Percentiles rank a stretch among this genome's conserved stretches.
Evolutionary conservation across 805 yeast genomes (phyloP).

Genomic region (Candida succiphila): DNA sequence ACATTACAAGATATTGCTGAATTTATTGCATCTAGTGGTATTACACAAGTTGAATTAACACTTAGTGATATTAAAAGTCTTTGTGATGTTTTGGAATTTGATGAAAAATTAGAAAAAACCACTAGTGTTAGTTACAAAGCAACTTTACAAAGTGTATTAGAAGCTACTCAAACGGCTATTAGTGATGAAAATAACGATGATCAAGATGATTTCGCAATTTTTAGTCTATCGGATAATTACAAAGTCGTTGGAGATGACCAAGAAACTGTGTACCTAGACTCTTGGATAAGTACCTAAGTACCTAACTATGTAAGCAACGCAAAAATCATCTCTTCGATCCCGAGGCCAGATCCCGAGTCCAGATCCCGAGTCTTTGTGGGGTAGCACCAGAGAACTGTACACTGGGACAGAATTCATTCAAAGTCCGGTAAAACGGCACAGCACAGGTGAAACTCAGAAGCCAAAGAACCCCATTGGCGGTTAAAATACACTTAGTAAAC

Average conservation of each 20-base stretch:
- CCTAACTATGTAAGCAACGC: neutral
- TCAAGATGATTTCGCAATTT: constrained; percentile 18
- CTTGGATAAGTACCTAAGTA: constrained; percentile 18
- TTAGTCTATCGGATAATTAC: constrained; percentile 21
- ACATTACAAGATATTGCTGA: constrained; percentile 64
- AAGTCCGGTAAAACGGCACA: no score
- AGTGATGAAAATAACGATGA: constrained; percentile 19
- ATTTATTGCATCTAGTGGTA: constrained; percentile 61
- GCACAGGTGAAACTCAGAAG: no score
- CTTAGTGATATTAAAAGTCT: constrained; percentile 66
- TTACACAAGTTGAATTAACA: constrained; percentile 74
- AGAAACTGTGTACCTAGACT: constrained; percentile 15
- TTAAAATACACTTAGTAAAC: no score
- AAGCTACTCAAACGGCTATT: constrained; percentile 42
- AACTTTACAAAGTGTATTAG: constrained; percentile 74
- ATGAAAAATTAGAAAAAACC: constrained; percentile 69
- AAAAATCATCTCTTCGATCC: no score
- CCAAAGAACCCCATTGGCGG: no score
- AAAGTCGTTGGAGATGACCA: constrained; percentile 15
- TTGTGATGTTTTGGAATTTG: constrained; percentile 82
- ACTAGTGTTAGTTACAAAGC: constrained; percentile 62
- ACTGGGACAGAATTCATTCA: no score
- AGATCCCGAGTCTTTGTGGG: no score
- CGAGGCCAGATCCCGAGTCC: no score
- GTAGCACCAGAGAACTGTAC: no score